Percentiles rank a stretch among this genome's conserved stretches.
Evolutionary conservation across 352 stramenopile species (phyloP).

Genomic region (Pythium sp.): DNA sequence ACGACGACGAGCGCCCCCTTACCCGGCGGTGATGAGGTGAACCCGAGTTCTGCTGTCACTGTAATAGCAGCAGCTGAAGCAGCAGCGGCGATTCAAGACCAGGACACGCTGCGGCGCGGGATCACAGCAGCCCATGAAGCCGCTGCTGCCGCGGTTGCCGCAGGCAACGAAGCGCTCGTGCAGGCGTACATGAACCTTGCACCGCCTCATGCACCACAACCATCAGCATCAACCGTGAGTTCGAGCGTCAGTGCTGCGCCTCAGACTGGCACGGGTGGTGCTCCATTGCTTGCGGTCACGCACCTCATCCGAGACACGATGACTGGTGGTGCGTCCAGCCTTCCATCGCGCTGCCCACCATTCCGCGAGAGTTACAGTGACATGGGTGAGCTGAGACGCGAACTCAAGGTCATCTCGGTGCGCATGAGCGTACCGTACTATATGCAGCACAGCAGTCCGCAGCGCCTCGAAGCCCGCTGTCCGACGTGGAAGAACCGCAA

Average conservation of each 20-base stretch:
- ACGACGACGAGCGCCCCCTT: not conserved
- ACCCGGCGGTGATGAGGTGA: not conserved
- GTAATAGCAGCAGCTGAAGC: not conserved
- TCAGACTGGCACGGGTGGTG: not conserved
- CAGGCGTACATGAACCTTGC: constrained; percentile 21
- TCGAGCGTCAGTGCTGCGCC: not conserved
- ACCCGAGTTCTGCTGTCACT: not conserved
- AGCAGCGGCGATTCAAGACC: not conserved
- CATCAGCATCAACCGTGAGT: not conserved
- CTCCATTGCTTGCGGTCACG: not conserved
- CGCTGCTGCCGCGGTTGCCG: constrained; percentile 8
- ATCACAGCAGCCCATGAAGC: constrained; percentile 11
- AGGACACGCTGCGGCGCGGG: constrained; percentile 9
- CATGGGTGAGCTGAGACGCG: constrained; percentile 71
- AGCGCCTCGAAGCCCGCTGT: constrained; percentile 73
- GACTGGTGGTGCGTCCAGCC: not conserved
- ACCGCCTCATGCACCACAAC: not conserved
- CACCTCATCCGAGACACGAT: constrained; percentile 12
- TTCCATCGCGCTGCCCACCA: constrained; percentile 33
- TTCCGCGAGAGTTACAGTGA: constrained; percentile 73
- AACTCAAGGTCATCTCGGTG: constrained; percentile 75
- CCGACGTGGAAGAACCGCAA: constrained; percentile 76
- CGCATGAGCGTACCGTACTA: constrained; percentile 70
- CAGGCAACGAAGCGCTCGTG: constrained; percentile 16
- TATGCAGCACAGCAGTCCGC: constrained; percentile 82